Evolutionary conservation across 1,284 basidiomycete genomes (phyloP).

Genomic region (Nidula niveotomentosa): DNA sequence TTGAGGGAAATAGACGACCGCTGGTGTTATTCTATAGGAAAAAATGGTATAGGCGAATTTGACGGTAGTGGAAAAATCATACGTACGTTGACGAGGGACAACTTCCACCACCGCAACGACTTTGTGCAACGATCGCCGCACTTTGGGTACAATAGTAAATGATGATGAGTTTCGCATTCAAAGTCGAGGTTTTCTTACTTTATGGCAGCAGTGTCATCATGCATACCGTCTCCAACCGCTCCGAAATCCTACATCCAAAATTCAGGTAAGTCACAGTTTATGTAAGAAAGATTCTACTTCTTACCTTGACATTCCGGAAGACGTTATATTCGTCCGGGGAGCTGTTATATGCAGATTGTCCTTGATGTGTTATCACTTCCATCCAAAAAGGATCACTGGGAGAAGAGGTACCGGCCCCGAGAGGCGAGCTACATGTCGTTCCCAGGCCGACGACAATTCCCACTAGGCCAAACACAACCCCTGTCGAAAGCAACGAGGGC

Average conservation of each 20-base stretch:
- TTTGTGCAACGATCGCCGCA: constrained; percentile 52
- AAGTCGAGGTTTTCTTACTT: constrained; percentile 38
- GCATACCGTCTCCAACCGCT: constrained; percentile 65
- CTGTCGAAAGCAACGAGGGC: no score
- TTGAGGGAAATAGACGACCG: constrained; percentile 57
- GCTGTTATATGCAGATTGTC: constrained; percentile 58
- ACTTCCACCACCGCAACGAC: constrained; percentile 52
- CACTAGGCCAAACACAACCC: no score
- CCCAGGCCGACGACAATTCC: no score
- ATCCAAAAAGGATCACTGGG: constrained; percentile 68
- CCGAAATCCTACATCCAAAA: constrained; percentile 31
- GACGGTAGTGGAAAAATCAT: not conserved
- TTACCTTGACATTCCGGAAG: constrained; percentile 69
- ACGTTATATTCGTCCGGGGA: constrained; percentile 61
- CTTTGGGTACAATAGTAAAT: constrained; percentile 22
- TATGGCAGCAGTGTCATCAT: constrained; percentile 71
- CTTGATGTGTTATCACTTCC: constrained; percentile 67
- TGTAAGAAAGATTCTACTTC: not conserved
- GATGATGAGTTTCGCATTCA: not conserved
- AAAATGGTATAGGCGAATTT: not conserved
- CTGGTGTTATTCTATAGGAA: constrained; percentile 34
- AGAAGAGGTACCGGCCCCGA: constrained; percentile 46
- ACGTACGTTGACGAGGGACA: constrained; percentile 53
- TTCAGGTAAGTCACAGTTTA: no score
- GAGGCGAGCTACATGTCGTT: constrained; percentile 7